Conservation (phyloP, 495 filamentous ascomycete genomes). For the Xylaria palmicola region DNA sequence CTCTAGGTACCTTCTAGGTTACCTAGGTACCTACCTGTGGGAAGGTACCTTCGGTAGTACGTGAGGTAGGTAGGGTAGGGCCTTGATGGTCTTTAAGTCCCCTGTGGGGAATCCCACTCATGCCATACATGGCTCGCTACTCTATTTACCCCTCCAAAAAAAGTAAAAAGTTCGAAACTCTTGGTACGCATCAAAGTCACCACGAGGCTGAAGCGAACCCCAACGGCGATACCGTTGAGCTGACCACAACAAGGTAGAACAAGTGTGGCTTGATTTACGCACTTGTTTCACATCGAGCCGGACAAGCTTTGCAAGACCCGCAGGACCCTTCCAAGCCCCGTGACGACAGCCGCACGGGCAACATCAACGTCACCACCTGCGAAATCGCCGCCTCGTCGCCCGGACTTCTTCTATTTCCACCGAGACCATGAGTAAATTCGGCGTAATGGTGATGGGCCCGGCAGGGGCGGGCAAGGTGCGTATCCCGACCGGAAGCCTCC, state of each 20-base stretch:
- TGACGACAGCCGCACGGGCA: not conserved
- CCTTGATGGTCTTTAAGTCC: too few species aligned
- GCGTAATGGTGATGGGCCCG: conserved; percentile 91
- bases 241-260: not conserved
- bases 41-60: too few species aligned
- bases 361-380: too few species aligned
- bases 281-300: not conserved
- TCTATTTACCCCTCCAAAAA: conserved; percentile 23
- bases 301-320: not conserved
- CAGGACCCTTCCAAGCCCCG: not conserved
- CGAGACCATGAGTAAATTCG: conserved; percentile 93
- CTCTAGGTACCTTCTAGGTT: too few species aligned
- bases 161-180: conserved; percentile 13
- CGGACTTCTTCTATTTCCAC: not conserved
- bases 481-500: not conserved
- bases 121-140: too few species aligned
- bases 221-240: not conserved
- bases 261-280: not conserved
- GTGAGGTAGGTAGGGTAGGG: too few species aligned
- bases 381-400: not conserved
- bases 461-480: conserved; percentile 81
- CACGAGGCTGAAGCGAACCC: conserved; percentile 27
- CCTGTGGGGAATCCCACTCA: too few species aligned
- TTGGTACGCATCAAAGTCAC: not conserved
- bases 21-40: too few species aligned